These are phyloP conservation scores for Pythium dissotocum DNA, from an alignment of 352 stramenopile species.

Conservation along the genomic window DNA sequence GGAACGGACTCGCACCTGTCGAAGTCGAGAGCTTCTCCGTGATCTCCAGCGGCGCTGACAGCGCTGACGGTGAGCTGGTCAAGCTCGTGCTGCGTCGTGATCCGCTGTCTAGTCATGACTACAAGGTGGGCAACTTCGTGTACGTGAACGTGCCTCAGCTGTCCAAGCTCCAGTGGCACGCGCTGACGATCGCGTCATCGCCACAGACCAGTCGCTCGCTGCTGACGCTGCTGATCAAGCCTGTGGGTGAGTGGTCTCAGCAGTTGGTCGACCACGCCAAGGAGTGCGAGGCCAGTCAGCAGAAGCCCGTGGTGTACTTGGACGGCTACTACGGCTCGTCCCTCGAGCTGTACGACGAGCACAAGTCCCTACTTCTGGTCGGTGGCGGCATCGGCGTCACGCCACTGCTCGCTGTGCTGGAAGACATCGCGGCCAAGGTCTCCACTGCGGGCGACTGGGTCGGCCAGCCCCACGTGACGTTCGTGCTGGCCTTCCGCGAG, in stretches of 20 bases:
- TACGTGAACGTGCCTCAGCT: constrained; percentile 44
- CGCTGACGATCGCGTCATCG: constrained; percentile 48
- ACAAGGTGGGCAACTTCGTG: constrained; percentile 38
- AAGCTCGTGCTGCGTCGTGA: constrained; percentile 34
- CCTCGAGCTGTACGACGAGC: constrained; percentile 34
- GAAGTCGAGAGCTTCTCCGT: constrained; percentile 24
- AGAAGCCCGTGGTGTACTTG: constrained; percentile 33
- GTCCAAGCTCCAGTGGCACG: constrained; percentile 50
- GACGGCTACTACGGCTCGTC: constrained; percentile 46
- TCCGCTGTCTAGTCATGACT: constrained; percentile 16
- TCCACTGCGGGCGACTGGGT: not conserved
- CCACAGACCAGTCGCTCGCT: constrained; percentile 19
- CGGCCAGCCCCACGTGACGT: constrained; percentile 10
- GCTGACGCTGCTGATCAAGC: constrained; percentile 43
- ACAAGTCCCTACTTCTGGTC: constrained; percentile 17
- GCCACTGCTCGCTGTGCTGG: constrained; percentile 37
- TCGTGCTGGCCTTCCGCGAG: constrained; percentile 37
- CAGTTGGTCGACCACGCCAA: constrained; percentile 31
- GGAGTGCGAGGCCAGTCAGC: constrained; percentile 28
- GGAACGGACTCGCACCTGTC: constrained; percentile 31
- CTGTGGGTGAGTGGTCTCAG: constrained; percentile 39
- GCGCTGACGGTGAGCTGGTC: constrained; percentile 23
- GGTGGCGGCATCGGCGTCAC: constrained; percentile 42
- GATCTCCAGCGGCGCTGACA: constrained; percentile 7
- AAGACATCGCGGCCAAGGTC: constrained; percentile 36